Base-by-base conservation (phyloP, 306 rosid genomes). In the Potentilla sterilis region DNA sequence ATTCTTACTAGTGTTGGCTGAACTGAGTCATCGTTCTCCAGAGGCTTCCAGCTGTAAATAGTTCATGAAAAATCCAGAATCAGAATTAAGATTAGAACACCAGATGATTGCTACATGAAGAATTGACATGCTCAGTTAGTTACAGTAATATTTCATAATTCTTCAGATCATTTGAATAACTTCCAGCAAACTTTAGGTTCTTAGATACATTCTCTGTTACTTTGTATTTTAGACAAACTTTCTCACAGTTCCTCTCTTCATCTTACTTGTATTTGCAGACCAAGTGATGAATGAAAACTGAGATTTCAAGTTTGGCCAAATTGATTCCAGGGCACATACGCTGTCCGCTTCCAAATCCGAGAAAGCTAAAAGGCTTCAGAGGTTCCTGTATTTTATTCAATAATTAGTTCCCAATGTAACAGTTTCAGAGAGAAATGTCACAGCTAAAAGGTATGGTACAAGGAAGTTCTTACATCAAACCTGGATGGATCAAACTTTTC, bases 321-420 rank as follows among this genome's bases (percentile, higher is more conserved):
- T 90, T 90, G 83, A 90, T 90, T 78, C 98, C 96, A 3, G 95
- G 96, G 77, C 98, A 93, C 98, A 93, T 93, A 41, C 96, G 88
- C 28, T 92, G 98, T 71, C 98, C 93, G 72, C 79, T 93, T 32
- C 98, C 95, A 83, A 93, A 93, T 79, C 96, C 96, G 46, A 93
- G 93, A 86, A 81, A 93, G 78, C 83, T 87, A 79, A 81, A 90
- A 42, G 98, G 88, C 84, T 68, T 93, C 28, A 93, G 69, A 7
- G 77, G 83, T 72, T 64, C 88, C 98, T 93, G 89, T 73, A 88
- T 59, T 81, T 83, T 34, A 46, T 13, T 47, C 5, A 63, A 65
- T 16, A 57, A 11, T 69, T 80, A 21, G 16, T 75, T 81, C 44
- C 6, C 15, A 14, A 4, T 40, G 61, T 5, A 32, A 28, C 28